Percentiles rank a stretch among this genome's conserved stretches.
These are phyloP conservation scores for Tuber calosporum DNA, from an alignment of 495 filamentous ascomycete species.

Conservation along the genomic window DNA sequence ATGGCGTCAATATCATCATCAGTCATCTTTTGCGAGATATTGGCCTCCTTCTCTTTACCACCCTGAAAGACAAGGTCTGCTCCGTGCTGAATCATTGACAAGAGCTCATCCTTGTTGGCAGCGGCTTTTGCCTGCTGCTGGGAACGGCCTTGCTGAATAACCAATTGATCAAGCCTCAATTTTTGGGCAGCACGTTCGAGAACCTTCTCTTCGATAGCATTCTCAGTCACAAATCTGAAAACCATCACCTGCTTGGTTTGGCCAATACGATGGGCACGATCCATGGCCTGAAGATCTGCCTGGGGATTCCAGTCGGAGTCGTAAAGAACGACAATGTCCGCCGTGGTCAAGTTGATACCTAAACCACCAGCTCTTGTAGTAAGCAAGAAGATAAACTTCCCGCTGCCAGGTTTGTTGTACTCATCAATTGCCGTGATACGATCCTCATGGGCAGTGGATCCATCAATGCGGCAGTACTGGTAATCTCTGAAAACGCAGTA, in stretches of 20 bases:
- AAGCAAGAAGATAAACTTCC: constrained; percentile 96
- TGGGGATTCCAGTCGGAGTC: constrained; percentile 99
- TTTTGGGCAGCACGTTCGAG: constrained; percentile 96
- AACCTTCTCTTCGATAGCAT: constrained; percentile 98
- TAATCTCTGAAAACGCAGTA: constrained; percentile 93
- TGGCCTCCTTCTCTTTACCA: constrained; percentile 44
- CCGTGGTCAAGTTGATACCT: constrained; percentile 95
- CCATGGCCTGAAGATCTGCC: constrained; percentile 97
- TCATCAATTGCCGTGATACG: constrained; percentile 97
- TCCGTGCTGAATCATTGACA: constrained; percentile 98
- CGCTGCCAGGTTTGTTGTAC: constrained; percentile 90
- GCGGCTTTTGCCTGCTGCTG: constrained; percentile 78
- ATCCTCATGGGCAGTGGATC: constrained; percentile 93
- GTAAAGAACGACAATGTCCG: constrained; percentile 96
- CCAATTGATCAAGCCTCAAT: constrained; percentile 92
- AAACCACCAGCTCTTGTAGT: constrained; percentile 93
- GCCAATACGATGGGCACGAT: constrained; percentile 94
- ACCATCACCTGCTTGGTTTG: constrained; percentile 97
- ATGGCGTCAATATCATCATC: constrained; percentile 89
- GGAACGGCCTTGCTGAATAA: constrained; percentile 96
- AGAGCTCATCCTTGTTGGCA: constrained; percentile 88
- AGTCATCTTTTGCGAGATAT: constrained; percentile 52
- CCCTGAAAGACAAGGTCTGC: constrained; percentile 85
- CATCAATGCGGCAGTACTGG: constrained; percentile 97
- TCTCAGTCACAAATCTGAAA: constrained; percentile 93